Evolutionary conservation across 1,284 basidiomycete species (phyloP), one percentile per base, ranked within the genome.

Genomic region (Lentinus polychrous): DNA sequence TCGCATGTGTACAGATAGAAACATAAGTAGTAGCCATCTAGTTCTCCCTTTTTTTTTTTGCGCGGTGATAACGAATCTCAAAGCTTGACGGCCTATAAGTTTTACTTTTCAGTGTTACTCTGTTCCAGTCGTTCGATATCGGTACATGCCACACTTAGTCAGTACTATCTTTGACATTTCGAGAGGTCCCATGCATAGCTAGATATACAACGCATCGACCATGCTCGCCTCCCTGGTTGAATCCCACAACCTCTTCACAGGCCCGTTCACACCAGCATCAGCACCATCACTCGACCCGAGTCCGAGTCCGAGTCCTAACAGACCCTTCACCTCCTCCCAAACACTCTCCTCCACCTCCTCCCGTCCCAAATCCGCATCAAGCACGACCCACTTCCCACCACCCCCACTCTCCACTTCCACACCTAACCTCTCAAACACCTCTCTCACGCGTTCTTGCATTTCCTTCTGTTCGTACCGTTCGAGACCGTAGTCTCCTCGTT

Each of bases 381-480:
- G 64, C 7, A 71, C 70, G 0, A 73, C 64, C 90, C 90, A 91
- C 36, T 57, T 58, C 40, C 55, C 52, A 8, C 36, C 62, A 46
- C 53, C 59, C 22, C 56, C 64, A 50, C 61, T 62, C 42, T 58
- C 58, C 18, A 78, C 72, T 57, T 85, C 82, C 23, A 65, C 60
- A 0, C 75, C 81, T 40, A 95, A 83, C 48, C 68, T 65, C 48
- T 66, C 64, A 60, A 94, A 94, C 31, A 84, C 66, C 27, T 71
- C 66, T 27, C 84, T 66, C 14, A 94, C 91, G 34, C 74, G 69
- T 31, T 63, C 65, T 64, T 95, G 93, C 65, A 91, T 75, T 31
- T 84, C 83, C 52, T 83, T 76, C 52, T 78, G 83, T 69, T 94
- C 91, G 58, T 94, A 94, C 20, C 94, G 76, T 70, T 99, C 95